A percentile compares a stretch with the other conserved stretches of the same genome.
phyloP scores from a whole-genome alignment of 306 rosid species.

The Ziziphus jujuba region DNA sequence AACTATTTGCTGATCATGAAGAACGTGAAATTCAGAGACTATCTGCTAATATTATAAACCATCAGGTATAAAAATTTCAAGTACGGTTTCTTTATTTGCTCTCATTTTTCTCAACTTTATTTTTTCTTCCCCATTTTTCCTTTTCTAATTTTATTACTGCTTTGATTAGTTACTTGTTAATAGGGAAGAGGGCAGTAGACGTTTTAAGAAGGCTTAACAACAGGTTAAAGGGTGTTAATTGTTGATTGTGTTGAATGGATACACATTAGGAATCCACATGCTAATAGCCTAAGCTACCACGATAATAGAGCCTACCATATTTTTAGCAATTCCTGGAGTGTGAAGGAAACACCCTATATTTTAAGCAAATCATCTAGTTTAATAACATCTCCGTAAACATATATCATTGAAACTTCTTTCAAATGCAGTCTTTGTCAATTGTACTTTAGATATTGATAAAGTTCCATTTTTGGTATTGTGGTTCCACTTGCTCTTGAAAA shows the following conservation, averaged over 20 bases:
- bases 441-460: too few relatives aligned
- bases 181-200: slow-evolving; percentile 18
- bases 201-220: slow-evolving; percentile 22
- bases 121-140: not conserved
- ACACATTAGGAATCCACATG: too few relatives aligned
- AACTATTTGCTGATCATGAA: slow-evolving; percentile 95
- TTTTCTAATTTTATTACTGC: not conserved
- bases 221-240: slow-evolving; percentile 15
- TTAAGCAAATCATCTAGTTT: too few relatives aligned
- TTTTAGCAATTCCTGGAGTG: too few relatives aligned
- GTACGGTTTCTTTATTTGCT: too few relatives aligned
- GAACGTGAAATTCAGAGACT: slow-evolving; percentile 99
- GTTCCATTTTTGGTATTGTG: too few relatives aligned
- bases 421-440: too few relatives aligned
- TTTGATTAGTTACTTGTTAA: not conserved
- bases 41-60: slow-evolving; percentile 89
- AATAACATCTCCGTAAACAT: too few relatives aligned
- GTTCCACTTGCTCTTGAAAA: not conserved
- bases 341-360: too few relatives aligned
- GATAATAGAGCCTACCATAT: too few relatives aligned
- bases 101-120: not conserved
- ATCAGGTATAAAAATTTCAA: slow-evolving; percentile 58
- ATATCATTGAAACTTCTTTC: too few relatives aligned
- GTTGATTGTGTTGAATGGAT: slow-evolving; percentile 3
- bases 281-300: too few relatives aligned